These are phyloP conservation scores for Russula earlei DNA, from an alignment of 768 basidiomycete species.

Conservation along the genomic window DNA sequence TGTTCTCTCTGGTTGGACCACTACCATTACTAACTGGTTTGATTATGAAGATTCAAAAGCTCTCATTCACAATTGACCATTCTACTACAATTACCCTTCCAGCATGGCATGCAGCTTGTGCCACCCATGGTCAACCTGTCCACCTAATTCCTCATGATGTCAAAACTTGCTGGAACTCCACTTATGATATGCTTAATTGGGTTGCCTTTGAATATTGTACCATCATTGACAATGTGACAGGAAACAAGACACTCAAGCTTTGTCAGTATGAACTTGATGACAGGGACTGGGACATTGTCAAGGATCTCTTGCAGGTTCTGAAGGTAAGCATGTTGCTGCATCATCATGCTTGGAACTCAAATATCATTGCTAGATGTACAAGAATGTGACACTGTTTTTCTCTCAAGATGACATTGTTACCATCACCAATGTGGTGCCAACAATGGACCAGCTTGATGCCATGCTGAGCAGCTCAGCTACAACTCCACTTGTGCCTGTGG, in stretches of 20 bases:
- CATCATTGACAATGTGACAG: conserved; percentile 6
- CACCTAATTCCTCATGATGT: conserved; percentile 23
- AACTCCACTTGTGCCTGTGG: not conserved
- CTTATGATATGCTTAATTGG: conserved; percentile 5
- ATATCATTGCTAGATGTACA: conserved; percentile 25
- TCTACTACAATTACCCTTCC: conserved; percentile 22
- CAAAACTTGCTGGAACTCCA: conserved; percentile 24
- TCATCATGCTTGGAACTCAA: no score
- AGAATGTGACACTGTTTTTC: conserved; percentile 30
- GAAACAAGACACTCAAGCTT: not conserved
- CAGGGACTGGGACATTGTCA: not conserved
- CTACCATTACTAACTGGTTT: not conserved
- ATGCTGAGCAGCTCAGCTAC: not conserved
- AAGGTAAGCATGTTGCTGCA: not conserved
- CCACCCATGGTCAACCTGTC: not conserved
- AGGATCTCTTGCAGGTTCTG: not conserved
- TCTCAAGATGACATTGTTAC: conserved; percentile 23
- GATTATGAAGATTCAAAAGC: not conserved
- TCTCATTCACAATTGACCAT: not conserved
- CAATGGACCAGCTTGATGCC: conserved; percentile 30
- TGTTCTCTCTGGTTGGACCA: no score
- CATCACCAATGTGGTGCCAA: conserved; percentile 30
- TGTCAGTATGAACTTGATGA: conserved; percentile 8
- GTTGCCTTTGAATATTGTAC: conserved; percentile 16
- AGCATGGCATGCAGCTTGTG: conserved; percentile 13